Percentiles rank a stretch among this genome's conserved stretches.
Conservation (phyloP, 352 stramenopile species). For the Pythium folliculosum region DNA sequence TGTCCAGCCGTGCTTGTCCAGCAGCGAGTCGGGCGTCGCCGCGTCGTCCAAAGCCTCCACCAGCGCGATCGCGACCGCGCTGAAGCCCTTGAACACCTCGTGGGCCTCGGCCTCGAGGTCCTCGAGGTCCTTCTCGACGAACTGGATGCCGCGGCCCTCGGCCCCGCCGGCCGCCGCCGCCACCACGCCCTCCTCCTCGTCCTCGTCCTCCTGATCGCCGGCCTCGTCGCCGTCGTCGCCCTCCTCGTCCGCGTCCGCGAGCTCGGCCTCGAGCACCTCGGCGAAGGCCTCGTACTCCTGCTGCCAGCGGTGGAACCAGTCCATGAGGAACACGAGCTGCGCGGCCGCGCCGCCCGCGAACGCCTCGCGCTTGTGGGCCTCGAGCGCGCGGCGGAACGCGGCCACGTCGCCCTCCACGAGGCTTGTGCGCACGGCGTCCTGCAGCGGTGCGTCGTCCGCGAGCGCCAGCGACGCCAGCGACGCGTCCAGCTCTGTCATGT, state of each 20-base stretch:
- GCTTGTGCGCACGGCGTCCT: constrained; percentile 63
- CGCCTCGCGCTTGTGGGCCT: constrained; percentile 28
- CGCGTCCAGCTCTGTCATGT: constrained; percentile 22
- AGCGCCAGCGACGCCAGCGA: constrained; percentile 51
- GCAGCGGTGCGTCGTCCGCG: constrained; percentile 31
- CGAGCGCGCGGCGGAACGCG: constrained; percentile 42
- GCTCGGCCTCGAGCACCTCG: constrained; percentile 65
- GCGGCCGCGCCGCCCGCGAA: constrained; percentile 22
- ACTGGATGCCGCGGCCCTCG: constrained; percentile 22
- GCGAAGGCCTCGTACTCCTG: constrained; percentile 85
- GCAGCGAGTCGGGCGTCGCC: constrained; percentile 43
- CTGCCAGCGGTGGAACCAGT: constrained; percentile 87
- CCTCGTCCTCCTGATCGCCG: constrained; percentile 17
- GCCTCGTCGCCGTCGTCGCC: constrained; percentile 27
- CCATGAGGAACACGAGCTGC: constrained; percentile 75
- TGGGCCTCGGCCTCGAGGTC: constrained; percentile 76
- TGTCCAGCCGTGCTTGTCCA: constrained; percentile 82
- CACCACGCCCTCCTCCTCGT: constrained; percentile 12
- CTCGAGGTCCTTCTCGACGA: constrained; percentile 61
- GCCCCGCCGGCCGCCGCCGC: constrained; percentile 11
- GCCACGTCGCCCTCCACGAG: constrained; percentile 54
- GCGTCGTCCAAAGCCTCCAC: constrained; percentile 43
- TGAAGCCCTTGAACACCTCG: constrained; percentile 68
- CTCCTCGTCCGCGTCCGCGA: constrained; percentile 36
- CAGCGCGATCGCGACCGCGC: constrained; percentile 48